phyloP scores from a whole-genome alignment of 2,329 filamentous ascomycete species.

The Curvularia verruculosa region DNA sequence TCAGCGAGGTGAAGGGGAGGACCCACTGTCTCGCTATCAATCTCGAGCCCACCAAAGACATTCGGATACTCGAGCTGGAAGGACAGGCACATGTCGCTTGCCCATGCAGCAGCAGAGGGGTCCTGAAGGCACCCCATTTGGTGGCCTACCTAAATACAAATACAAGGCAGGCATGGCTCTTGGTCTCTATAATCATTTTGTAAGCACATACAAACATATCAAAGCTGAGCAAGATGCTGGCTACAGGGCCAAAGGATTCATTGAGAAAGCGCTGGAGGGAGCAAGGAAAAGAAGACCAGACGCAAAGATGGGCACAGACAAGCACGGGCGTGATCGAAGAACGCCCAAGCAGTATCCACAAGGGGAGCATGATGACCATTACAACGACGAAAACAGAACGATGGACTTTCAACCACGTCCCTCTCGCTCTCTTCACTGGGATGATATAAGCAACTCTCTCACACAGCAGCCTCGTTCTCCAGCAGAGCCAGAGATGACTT shows the following conservation, averaged over 20 bases:
- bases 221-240: slow-evolving; percentile 29
- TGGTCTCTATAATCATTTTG: slow-evolving; percentile 26
- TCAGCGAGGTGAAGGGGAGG: not conserved
- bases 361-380: not conserved
- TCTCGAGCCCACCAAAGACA: not conserved
- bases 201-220: slow-evolving; percentile 31
- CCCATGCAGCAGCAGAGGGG: slow-evolving; percentile 9
- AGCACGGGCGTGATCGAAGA: not conserved
- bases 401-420: not conserved
- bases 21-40: not conserved
- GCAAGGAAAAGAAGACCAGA: slow-evolving; percentile 12
- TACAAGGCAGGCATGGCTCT: slow-evolving; percentile 22
- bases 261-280: slow-evolving; percentile 22
- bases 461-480: not conserved
- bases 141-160: slow-evolving; percentile 24
- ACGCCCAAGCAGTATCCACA: not conserved
- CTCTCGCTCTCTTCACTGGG: not conserved
- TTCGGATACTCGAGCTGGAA: not conserved
- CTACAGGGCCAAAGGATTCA: slow-evolving; percentile 15
- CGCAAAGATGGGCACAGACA: not conserved
- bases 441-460: not conserved
- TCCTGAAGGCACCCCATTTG: slow-evolving; percentile 27
- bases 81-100: not conserved
- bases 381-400: not conserved
- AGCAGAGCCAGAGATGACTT: not conserved